Base-by-base conservation (phyloP, 2,329 filamentous ascomycete genomes). In the Nigrospora sphaerica region DNA sequence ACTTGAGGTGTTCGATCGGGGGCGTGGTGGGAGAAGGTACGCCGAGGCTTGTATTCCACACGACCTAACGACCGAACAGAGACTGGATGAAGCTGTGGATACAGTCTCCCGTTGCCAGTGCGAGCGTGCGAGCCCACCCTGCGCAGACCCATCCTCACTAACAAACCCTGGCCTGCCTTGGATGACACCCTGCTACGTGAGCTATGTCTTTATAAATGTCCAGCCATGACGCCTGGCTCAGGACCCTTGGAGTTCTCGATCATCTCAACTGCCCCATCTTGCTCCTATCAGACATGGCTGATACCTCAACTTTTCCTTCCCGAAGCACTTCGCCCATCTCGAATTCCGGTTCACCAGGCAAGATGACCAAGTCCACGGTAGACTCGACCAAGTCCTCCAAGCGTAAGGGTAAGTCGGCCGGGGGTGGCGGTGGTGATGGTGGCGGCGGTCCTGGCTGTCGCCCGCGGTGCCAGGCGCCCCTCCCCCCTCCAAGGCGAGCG, bases 371-470 rank as follows among this genome's bases (percentile, higher is more conserved):
- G 44, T 44, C 55, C 12, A 18, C 52, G 12, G 46, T 44, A 13
- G 58, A 59, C 36, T 23, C 52, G 3, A 46, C 50, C 37, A 62
- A 58, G 45, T 41, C 37, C 14, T 54, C 56, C 41, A 64, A 64
- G 48, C 59, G 62, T 14, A 64, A 63, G 52, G 62, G 62, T 64
- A 53, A 45, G 54, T 40, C 23, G 23, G 23, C 23, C 23, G 23
- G n/a, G n/a, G n/a, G 46, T 57, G 39, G 7, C 4, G 23, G 23
- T 28, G 23, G 23, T 28, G 23, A 10, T 28, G 23, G 4, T 10
- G 23, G 23, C 7, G 23, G 23, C 7, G 7, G 23, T 28, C 7
- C 4, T 23, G 19, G 19, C 19, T 23, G 19, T 23, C 19, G 19
- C 19, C 19, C 19, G 19, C 19, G 19, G 4, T 4, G 23, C 23